These are phyloP conservation scores for Solidago caesia DNA, from an alignment of 129 eudicot species.

Conservation along the genomic window DNA sequence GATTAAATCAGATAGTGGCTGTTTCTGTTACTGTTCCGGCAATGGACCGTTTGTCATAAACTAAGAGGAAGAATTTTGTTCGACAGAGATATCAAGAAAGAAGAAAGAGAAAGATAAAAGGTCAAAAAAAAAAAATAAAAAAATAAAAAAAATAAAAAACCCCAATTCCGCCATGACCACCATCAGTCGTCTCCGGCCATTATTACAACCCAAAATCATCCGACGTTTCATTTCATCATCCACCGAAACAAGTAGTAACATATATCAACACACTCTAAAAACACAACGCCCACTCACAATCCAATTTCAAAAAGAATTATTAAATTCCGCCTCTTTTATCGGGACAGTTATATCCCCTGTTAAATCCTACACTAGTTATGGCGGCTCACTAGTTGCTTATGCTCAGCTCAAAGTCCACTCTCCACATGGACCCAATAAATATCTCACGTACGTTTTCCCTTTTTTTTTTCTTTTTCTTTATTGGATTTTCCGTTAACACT, in stretches of 20 bases:
- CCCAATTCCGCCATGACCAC: not conserved
- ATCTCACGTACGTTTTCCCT: conserved; percentile 26
- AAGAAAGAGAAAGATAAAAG: too few relatives aligned
- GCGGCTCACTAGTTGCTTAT: conserved; percentile 28
- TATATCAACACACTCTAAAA: conserved; percentile 48
- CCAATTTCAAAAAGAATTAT: conserved; percentile 14
- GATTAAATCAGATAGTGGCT: too few relatives aligned
- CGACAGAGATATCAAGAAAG: too few relatives aligned
- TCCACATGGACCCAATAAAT: conserved; percentile 24
- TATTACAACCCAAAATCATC: conserved; percentile 3
- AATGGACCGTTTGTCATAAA: too few relatives aligned
- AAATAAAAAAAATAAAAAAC: too few relatives aligned
- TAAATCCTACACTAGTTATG: not conserved
- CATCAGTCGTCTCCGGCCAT: not conserved
- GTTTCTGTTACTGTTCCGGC: too few relatives aligned
- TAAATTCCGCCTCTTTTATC: conserved; percentile 61
- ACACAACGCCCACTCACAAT: conserved; percentile 57
- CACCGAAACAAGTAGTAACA: conserved; percentile 14
- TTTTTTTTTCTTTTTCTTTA: too few relatives aligned
- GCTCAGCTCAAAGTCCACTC: conserved; percentile 39
- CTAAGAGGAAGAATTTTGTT: too few relatives aligned
- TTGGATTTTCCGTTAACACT: too few relatives aligned
- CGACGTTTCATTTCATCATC: conserved; percentile 18
- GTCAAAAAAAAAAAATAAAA: too few relatives aligned
- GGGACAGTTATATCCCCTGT: conserved; percentile 48